Base-by-base conservation (phyloP, 345 rosid genomes). In the Leavenworthia alabamica region DNA sequence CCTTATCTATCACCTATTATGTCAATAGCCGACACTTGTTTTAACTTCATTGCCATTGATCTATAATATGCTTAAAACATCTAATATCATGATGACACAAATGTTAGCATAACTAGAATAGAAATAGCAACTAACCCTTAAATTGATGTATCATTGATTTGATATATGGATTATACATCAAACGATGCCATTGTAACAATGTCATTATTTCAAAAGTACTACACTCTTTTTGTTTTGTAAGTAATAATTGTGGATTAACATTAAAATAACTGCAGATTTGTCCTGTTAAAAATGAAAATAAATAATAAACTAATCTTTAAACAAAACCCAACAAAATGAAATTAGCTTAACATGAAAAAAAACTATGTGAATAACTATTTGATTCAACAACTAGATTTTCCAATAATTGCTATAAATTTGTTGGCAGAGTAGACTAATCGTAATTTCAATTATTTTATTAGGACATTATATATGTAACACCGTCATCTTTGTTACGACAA, bases 191-290 rank as follows among this genome's bases (percentile, higher is more conserved):
- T 35, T 6, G 8, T 16, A 16, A 7, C 7, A 42, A 7, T 65
- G 37, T 43, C 36, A 44, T 24, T 54, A 44, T 24, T 54, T 32
- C 55, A 33, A 64, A 42, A 62, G 23, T 63, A 51, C 45, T 0
- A 47, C 19, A 20, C 8, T 20, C 3, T 44, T 5, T 19, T 13
- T 37, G 11, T 9, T 43, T 17, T 19, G 1, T 20, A 10, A 10
- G 14, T 19, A 48, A 2, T 13, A 13, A 43, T 31, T 27, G 60
- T 53, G 16, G n/a, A n/a, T n/a, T n/a, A n/a, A n/a, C n/a, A n/a
- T n/a, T n/a, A n/a, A n/a, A n/a, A n/a, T n/a, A n/a, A n/a, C n/a
- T n/a, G n/a, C n/a, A 28, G 39, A 40, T 5, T 5, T 62, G 39
- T 62, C 31, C 19, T 2, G 2, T 19, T 6, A 5, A 27, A 17